Evolutionary conservation across 2,329 filamentous ascomycete genomes (phyloP).

Genomic region (Pseudopithomyces chartarum): DNA sequence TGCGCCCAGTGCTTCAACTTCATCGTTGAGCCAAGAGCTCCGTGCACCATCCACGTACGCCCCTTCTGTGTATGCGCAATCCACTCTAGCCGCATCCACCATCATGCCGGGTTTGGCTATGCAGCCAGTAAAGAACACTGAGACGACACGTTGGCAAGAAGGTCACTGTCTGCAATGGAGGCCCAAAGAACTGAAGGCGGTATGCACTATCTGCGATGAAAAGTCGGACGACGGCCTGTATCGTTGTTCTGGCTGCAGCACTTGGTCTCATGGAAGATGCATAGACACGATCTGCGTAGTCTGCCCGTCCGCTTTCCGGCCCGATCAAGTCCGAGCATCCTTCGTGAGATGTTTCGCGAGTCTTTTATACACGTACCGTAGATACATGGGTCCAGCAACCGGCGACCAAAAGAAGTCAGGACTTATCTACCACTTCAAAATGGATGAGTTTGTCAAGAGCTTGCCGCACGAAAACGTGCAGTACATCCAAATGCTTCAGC

Average conservation of each 20-base stretch:
- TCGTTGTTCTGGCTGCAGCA: constrained; percentile 68
- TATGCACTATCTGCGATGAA: constrained; percentile 78
- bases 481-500: constrained; percentile 66
- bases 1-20: constrained; percentile 68
- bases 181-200: constrained; percentile 61
- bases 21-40: constrained; percentile 58
- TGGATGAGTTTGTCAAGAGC: constrained; percentile 68
- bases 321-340: constrained; percentile 69
- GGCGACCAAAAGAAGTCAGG: constrained; percentile 67
- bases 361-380: constrained; percentile 71
- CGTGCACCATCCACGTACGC: constrained; percentile 66
- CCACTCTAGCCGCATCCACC: constrained; percentile 82
- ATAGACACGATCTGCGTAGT: constrained; percentile 65
- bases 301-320: constrained; percentile 69
- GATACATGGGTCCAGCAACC: constrained; percentile 63
- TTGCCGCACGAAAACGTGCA: constrained; percentile 67
- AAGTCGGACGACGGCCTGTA: constrained; percentile 75
- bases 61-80: constrained; percentile 82
- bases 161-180: constrained; percentile 78
- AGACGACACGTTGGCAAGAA: constrained; percentile 82
- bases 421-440: constrained; percentile 67
- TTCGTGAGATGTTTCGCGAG: constrained; percentile 73
- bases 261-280: constrained; percentile 63
- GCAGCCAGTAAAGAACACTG: constrained; percentile 77
- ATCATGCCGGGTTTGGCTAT: constrained; percentile 85